phyloP scores from a whole-genome alignment of 805 yeast species.

The Candida sithepensis region DNA sequence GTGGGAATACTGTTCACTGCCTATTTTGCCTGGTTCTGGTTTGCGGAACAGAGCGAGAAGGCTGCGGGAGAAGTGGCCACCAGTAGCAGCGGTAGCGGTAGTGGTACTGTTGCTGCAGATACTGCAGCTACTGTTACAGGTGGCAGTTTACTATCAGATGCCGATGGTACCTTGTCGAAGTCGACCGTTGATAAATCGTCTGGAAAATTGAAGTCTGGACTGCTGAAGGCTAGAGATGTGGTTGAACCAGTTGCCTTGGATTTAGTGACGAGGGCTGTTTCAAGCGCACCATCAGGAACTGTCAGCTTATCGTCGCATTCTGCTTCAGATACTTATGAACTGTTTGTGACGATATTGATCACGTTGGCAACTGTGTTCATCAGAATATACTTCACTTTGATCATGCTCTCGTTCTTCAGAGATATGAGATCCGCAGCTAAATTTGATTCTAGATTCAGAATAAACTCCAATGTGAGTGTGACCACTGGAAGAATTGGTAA shows the following conservation, averaged over 20 bases:
- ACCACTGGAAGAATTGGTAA: slow-evolving; percentile 5
- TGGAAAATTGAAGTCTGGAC: neutral
- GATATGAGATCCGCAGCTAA: slow-evolving; percentile 48
- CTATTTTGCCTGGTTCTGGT: slow-evolving; percentile 77
- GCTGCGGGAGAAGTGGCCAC: slow-evolving; percentile 11
- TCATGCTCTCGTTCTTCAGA: slow-evolving; percentile 57
- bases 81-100: slow-evolving; percentile 23
- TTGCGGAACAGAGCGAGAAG: slow-evolving; percentile 30
- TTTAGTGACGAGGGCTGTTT: slow-evolving; percentile 5
- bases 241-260: slow-evolving; percentile 10
- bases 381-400: slow-evolving; percentile 58
- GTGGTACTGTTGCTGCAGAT: slow-evolving; percentile 27
- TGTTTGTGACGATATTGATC: slow-evolving; percentile 51
- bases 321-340: slow-evolving; percentile 57
- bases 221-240: slow-evolving; percentile 1
- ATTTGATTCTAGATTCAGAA: slow-evolving; percentile 26
- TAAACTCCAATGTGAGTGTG: slow-evolving; percentile 11
- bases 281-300: slow-evolving; percentile 18
- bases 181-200: too few species aligned
- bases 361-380: slow-evolving; percentile 44
- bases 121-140: neutral
- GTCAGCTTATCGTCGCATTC: slow-evolving; percentile 44
- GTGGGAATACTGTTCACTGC: slow-evolving; percentile 65
- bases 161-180: too few species aligned
- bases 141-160: too few species aligned